These are phyloP conservation scores for Neurospora discreta DNA, from an alignment of 495 filamentous ascomycete genomes.

Conservation along the genomic window DNA sequence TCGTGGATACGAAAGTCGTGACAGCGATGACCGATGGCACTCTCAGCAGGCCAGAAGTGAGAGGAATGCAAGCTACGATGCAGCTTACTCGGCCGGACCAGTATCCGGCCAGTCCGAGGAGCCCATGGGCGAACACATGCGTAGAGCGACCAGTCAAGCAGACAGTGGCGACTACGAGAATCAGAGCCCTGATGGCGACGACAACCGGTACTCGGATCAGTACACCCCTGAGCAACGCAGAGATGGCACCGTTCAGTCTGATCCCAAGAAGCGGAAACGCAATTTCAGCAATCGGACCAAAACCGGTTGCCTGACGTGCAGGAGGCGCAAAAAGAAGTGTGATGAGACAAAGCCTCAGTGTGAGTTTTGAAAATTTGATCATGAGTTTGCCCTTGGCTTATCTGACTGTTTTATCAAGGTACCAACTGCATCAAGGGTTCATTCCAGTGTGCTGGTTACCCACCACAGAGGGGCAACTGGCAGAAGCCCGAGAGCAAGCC, in stretches of 20 bases:
- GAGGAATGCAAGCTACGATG: slow-evolving; percentile 32
- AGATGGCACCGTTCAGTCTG: slow-evolving; percentile 48
- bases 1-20: slow-evolving; percentile 24
- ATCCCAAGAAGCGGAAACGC: slow-evolving; percentile 70
- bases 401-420: slow-evolving; percentile 43
- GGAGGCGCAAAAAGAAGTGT: slow-evolving; percentile 95
- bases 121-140: slow-evolving; percentile 27
- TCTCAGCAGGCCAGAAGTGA: slow-evolving; percentile 29
- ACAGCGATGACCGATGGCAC: slow-evolving; percentile 35
- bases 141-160: slow-evolving; percentile 28
- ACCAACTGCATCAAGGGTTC: slow-evolving; percentile 88
- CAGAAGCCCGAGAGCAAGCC: slow-evolving; percentile 49
- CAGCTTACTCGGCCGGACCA: slow-evolving; percentile 27
- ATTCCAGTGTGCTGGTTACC: slow-evolving; percentile 90
- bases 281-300: slow-evolving; percentile 96
- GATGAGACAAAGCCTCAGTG: slow-evolving; percentile 93
- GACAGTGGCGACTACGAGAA: slow-evolving; percentile 32
- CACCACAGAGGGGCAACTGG: slow-evolving; percentile 58
- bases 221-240: slow-evolving; percentile 38
- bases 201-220: slow-evolving; percentile 29
- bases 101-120: slow-evolving; percentile 35
- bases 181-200: slow-evolving; percentile 40
- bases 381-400: not conserved
- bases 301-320: slow-evolving; percentile 93
- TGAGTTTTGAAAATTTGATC: slow-evolving; percentile 30